A percentile compares a stretch with the other conserved stretches of the same genome.
These are phyloP conservation scores for Yamadazyma olivae DNA, from an alignment of 805 yeast species.

Conservation along the genomic window DNA sequence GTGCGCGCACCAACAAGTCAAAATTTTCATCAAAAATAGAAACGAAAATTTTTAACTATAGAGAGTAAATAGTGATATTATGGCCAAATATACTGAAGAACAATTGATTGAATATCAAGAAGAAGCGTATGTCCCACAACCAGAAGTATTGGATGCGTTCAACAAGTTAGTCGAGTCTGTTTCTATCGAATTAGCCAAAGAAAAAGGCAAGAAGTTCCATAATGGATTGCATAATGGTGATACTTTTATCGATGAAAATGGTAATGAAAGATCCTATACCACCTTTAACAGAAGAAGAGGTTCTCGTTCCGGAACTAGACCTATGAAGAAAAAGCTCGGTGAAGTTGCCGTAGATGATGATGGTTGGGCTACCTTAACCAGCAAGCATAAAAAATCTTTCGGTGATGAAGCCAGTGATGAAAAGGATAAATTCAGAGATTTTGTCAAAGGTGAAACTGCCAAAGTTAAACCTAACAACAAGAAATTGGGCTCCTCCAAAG, in stretches of 20 bases:
- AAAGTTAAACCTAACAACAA: slow-evolving; percentile 70
- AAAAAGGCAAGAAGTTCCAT: slow-evolving; percentile 22
- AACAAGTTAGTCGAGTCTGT: slow-evolving; percentile 65
- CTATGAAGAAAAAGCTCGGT: slow-evolving; percentile 54
- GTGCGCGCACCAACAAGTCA: neutral
- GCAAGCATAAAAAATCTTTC: slow-evolving; percentile 45
- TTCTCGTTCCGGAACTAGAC: slow-evolving; percentile 48
- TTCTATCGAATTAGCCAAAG: slow-evolving; percentile 37
- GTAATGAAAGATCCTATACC: slow-evolving; percentile 42
- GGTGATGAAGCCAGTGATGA: slow-evolving; percentile 51
- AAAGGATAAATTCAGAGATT: slow-evolving; percentile 43
- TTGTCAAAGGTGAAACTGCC: slow-evolving; percentile 38
- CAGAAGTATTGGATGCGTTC: slow-evolving; percentile 63
- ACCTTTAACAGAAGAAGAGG: slow-evolving; percentile 61
- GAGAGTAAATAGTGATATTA: slow-evolving; percentile 14
- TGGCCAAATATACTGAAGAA: slow-evolving; percentile 68
- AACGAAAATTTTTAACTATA: slow-evolving; percentile 6
- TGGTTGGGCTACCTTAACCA: slow-evolving; percentile 71
- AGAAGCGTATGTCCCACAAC: slow-evolving; percentile 56
- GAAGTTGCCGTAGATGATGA: slow-evolving; percentile 64
- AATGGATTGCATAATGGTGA: slow-evolving; percentile 31
- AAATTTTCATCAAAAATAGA: neutral
- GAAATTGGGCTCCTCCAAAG: slow-evolving; percentile 70
- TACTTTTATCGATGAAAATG: slow-evolving; percentile 43
- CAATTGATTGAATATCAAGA: slow-evolving; percentile 59